Conservation (phyloP, 2,329 filamentous ascomycete species). For the Ambrosiella cleistominuta region DNA sequence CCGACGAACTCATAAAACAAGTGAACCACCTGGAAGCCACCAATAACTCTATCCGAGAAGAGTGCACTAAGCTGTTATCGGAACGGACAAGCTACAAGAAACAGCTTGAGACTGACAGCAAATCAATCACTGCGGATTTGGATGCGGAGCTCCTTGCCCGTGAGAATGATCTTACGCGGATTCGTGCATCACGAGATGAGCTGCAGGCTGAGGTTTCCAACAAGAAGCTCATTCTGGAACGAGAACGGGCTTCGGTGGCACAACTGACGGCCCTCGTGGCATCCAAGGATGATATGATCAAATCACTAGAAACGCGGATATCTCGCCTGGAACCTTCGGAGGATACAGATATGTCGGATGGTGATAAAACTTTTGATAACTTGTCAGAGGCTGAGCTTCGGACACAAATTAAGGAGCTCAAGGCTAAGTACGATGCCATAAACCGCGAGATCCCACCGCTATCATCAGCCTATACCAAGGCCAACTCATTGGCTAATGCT, state of each 20-base stretch:
- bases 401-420: slow-evolving; percentile 53
- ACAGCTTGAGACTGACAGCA: slow-evolving; percentile 66
- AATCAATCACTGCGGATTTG: slow-evolving; percentile 53
- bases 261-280: slow-evolving; percentile 66
- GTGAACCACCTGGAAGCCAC: slow-evolving; percentile 83
- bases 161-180: slow-evolving; percentile 71
- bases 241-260: slow-evolving; percentile 49
- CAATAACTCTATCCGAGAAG: slow-evolving; percentile 69
- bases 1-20: slow-evolving; percentile 81
- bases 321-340: slow-evolving; percentile 43
- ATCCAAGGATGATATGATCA: slow-evolving; percentile 65
- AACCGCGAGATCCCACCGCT: slow-evolving; percentile 78
- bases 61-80: slow-evolving; percentile 67
- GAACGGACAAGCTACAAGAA: slow-evolving; percentile 70
- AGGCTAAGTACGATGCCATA: slow-evolving; percentile 66
- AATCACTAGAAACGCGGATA: slow-evolving; percentile 66
- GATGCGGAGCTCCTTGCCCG: slow-evolving; percentile 66
- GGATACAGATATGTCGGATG: slow-evolving; percentile 27
- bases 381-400: slow-evolving; percentile 56
- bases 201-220: slow-evolving; percentile 64
- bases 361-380: slow-evolving; percentile 28
- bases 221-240: slow-evolving; percentile 61
- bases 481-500: slow-evolving; percentile 66
- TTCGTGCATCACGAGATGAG: slow-evolving; percentile 73
- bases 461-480: slow-evolving; percentile 79